These are phyloP conservation scores for Arabidopsis lyrata DNA, from an alignment of 441 rosid species.

Conservation along the genomic window DNA sequence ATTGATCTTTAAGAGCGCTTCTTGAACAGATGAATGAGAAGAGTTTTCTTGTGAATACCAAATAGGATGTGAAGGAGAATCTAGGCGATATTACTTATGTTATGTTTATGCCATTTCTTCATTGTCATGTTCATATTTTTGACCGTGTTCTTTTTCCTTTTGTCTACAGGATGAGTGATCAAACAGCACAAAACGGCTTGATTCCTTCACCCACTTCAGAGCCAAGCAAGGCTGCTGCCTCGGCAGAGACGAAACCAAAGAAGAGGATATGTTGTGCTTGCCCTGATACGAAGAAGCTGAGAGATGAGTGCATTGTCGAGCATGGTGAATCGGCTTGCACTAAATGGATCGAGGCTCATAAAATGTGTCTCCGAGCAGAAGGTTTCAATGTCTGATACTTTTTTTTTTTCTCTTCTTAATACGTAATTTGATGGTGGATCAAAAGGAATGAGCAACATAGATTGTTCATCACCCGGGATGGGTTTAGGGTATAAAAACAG, in stretches of 20 bases:
- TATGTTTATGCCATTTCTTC: not conserved
- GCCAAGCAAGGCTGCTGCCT: slow-evolving; percentile 50
- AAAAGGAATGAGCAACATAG: slow-evolving; percentile 36
- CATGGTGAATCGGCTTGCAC: slow-evolving; percentile 87
- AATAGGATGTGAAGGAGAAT: slow-evolving; percentile 1
- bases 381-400: slow-evolving; percentile 77
- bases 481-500: not conserved
- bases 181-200: slow-evolving; percentile 54
- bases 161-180: slow-evolving; percentile 58
- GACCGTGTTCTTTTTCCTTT: not conserved
- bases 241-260: slow-evolving; percentile 79
- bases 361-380: slow-evolving; percentile 82
- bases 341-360: slow-evolving; percentile 97
- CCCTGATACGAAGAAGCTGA: slow-evolving; percentile 87
- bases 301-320: slow-evolving; percentile 92
- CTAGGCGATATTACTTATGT: not conserved
- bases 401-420: not conserved
- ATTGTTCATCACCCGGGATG: slow-evolving; percentile 7
- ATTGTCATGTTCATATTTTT: slow-evolving; percentile 14
- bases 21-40: not conserved
- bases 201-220: slow-evolving; percentile 46
- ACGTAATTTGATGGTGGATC: slow-evolving; percentile 36
- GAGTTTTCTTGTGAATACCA: not conserved
- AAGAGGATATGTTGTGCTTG: slow-evolving; percentile 97
- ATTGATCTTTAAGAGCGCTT: not conserved